Evolutionary conservation across 148 eudicot genomes (phyloP), one percentile per base, ranked within the genome.

Genomic region (Linanthus parryae): DNA sequence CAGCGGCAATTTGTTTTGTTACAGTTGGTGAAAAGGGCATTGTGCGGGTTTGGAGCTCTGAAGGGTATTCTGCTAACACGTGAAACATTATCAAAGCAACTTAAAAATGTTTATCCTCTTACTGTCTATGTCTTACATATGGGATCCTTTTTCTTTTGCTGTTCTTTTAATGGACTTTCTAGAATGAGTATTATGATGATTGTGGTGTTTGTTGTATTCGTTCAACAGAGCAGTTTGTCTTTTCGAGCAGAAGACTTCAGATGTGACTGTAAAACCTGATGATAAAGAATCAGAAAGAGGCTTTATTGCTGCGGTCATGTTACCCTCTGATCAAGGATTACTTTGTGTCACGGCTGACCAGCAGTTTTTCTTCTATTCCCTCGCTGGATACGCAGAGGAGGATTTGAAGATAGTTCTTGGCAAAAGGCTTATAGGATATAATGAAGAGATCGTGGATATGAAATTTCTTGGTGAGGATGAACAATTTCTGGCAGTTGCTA

Each of bases 21-120:
- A 92, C 99, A 53, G 91, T 75, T 55, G 99, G 99, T 71, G 99
- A 88, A 68, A 94, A 88, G 69, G 99, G 99, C 31, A 62, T 92
- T 67, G 81, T 92, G 50, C 81, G 96, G 41, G 73, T 88, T 61
- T 92, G 99, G 99, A 83, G 62, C 62, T 79, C 96, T 29, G 78
- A 82, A 57, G 81, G 95, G 97, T 91, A 74, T 52, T 13, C 14
- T 31, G 28, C 37, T 51, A 23, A 60, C 52, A 40, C 18, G 48
- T 6, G 31, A 57, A 11, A 57, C 55, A 61, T 37, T n/a, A 30
- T 33, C 26, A 4, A 17, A 54, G 16, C 0, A 7, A 26, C 22
- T 45, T 48, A 31, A 29, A 26, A 48, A 41, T 35, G 8, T 37
- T 31, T 22, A 42, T n/a, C 16, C 12, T n/a, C 8, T 53, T 53